phyloP scores from a whole-genome alignment of 2,329 filamentous ascomycete species.

The Balansia obtecta region DNA sequence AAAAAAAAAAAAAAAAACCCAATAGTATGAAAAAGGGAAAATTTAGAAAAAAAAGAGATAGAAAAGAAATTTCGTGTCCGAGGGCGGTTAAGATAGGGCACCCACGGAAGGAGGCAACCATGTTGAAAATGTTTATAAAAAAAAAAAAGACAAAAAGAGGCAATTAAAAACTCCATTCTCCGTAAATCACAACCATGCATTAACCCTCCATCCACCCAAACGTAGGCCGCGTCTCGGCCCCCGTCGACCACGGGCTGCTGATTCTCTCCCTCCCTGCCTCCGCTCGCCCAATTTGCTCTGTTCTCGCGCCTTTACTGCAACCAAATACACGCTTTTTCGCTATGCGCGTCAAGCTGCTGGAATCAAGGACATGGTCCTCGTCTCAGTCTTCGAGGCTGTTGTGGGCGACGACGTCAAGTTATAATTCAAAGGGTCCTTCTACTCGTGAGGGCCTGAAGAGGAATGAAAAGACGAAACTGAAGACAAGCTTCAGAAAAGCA shows the following conservation, averaged over 20 bases:
- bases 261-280: neutral
- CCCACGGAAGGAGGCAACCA: too few relatives aligned
- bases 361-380: too few relatives aligned
- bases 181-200: neutral
- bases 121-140: neutral
- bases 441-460: too few relatives aligned
- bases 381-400: too few relatives aligned
- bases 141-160: neutral
- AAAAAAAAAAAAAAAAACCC: neutral
- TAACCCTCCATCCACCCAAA: neutral
- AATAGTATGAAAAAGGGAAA: slow-evolving; percentile 1
- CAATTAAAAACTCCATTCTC: slow-evolving; percentile 1
- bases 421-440: too few relatives aligned
- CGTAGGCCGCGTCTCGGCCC: neutral
- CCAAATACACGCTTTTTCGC: too few relatives aligned
- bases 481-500: neutral
- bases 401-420: neutral
- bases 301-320: neutral
- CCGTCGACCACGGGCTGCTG: neutral
- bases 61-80: neutral
- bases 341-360: neutral
- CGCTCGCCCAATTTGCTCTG: neutral
- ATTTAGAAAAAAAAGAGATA: neutral
- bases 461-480: too few relatives aligned
- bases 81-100: too few relatives aligned